Evolutionary conservation across 2,329 filamentous ascomycete species (phyloP).

Genomic region (Xylaria sp.): DNA sequence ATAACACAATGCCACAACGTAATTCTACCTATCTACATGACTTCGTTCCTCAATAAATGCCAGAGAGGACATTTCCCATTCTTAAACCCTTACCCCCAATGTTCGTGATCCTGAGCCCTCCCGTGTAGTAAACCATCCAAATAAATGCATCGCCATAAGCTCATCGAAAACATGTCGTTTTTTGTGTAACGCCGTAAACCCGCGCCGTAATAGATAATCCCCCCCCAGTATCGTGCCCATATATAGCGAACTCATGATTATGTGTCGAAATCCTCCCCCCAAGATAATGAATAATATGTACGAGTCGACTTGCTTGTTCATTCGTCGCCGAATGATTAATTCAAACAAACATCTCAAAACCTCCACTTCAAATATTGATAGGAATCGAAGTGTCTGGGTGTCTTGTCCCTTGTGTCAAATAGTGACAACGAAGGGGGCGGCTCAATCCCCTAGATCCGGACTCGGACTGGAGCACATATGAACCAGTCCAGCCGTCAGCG

Average conservation of each 20-base stretch:
- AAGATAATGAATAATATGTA: not conserved
- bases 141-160: constrained; percentile 17
- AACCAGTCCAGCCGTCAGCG: not conserved
- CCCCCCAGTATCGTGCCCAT: not conserved
- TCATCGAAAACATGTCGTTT: constrained; percentile 16
- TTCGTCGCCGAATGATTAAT: not conserved
- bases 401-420: not conserved
- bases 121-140: constrained; percentile 1
- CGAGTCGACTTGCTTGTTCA: not conserved
- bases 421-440: not conserved
- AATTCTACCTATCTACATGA: constrained; percentile 29
- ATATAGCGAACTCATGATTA: constrained; percentile 3
- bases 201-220: constrained; percentile 14
- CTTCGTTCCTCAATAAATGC: constrained; percentile 20
- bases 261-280: not conserved
- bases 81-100: not conserved
- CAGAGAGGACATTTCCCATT: not conserved
- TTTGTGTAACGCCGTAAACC: constrained; percentile 8
- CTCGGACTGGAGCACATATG: not conserved
- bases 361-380: not conserved
- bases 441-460: not conserved
- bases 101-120: constrained; percentile 2
- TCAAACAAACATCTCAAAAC: not conserved
- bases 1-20: not conserved
- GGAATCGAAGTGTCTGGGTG: not conserved